phyloP scores from a whole-genome alignment of 2,329 filamentous ascomycete species.

The Colletotrichum euphorbiae region DNA sequence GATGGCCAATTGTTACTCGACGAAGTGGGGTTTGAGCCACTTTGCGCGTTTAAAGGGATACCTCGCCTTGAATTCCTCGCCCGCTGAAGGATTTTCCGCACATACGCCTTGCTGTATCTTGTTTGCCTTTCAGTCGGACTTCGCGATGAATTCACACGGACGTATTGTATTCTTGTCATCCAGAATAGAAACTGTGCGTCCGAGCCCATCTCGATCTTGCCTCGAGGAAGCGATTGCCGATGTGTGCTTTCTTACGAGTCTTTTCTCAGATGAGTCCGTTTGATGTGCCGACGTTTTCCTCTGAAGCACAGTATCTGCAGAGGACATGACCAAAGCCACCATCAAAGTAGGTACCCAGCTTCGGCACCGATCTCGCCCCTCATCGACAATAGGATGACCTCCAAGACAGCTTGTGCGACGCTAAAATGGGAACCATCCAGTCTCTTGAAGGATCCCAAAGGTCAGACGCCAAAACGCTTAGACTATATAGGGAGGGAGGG shows the following conservation, averaged over 20 bases:
- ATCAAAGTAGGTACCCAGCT: not conserved
- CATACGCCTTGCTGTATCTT: not conserved
- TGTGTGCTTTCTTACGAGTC: not conserved
- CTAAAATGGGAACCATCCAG: not conserved
- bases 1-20: no score
- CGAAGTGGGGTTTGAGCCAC: no score
- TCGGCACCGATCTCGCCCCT: not conserved
- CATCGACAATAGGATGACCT: no score
- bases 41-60: no score
- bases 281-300: constrained; percentile 12
- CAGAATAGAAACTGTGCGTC: not conserved
- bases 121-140: not conserved
- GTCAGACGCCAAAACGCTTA: constrained; percentile 11
- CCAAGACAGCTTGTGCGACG: not conserved
- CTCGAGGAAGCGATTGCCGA: constrained; percentile 13
- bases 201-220: not conserved
- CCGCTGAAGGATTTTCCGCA: not conserved
- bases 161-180: not conserved
- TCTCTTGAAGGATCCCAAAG: not conserved
- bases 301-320: constrained; percentile 11
- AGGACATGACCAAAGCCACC: constrained; percentile 16
- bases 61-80: not conserved
- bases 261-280: not conserved
- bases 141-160: not conserved
- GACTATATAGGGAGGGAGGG: not conserved